Conservation (phyloP, 164 flowering plant genomes). For the Annona cherimola region DNA sequence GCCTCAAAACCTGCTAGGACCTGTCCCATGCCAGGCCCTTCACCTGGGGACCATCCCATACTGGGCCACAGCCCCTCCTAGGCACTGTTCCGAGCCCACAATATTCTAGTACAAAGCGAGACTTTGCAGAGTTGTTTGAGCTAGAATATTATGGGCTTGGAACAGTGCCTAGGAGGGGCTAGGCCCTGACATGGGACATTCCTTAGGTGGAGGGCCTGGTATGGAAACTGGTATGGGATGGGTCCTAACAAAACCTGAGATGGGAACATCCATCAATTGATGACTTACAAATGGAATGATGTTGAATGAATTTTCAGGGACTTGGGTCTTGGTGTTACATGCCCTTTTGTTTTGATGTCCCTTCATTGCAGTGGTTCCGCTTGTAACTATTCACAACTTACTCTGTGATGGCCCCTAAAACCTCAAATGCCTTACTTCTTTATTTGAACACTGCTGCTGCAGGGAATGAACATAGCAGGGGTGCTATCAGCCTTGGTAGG, state of each 20-base stretch:
- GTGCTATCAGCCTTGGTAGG: constrained; percentile 68
- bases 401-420: not conserved
- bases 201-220: too few relatives aligned
- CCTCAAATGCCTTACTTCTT: not conserved
- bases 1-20: not conserved
- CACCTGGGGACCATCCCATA: not conserved
- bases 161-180: too few relatives aligned
- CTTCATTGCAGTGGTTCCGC: not conserved
- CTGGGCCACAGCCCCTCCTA: not conserved
- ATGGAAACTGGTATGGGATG: not conserved
- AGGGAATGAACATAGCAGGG: constrained; percentile 71
- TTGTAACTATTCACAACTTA: not conserved
- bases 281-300: not conserved
- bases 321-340: not conserved
- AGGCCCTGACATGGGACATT: too few relatives aligned
- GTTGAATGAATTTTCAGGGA: not conserved
- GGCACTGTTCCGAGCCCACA: not conserved
- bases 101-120: too few relatives aligned
- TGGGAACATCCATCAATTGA: not conserved
- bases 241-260: not conserved
- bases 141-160: too few relatives aligned
- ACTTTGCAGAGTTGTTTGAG: too few relatives aligned
- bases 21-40: not conserved
- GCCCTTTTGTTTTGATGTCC: not conserved
- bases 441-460: constrained; percentile 8